Evolutionary conservation across 1,284 basidiomycete genomes (phyloP), one percentile per base, ranked within the genome.

Genomic region (Lentinus polychrous): DNA sequence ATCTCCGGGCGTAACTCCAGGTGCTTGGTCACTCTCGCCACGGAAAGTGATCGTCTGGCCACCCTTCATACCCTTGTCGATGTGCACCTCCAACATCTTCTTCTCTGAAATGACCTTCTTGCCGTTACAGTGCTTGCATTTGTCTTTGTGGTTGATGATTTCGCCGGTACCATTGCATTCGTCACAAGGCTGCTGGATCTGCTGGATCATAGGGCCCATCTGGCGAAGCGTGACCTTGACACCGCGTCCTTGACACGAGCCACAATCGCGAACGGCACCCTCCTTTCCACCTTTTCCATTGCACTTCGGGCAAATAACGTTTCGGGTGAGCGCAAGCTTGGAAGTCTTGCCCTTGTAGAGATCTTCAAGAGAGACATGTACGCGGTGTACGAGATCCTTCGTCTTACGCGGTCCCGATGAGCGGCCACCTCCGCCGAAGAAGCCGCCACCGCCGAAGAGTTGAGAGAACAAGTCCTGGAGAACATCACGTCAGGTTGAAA

Each of bases 181-280:
- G 63, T 88, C 83, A 73, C 96, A 99, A 45, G 85, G 79, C 56
- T 93, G 90, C 67, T 99, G 96, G 61, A 99, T 91, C 71, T 99
- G 96, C 72, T 99, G 96, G 60, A 99, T 93, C 96, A 99, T 99
- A 14, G 96, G 96, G 33, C 96, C 96, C 80, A 96, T 87, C 69
- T 98, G 95, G 53, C 96, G 89, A 52, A 98, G 74, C 49, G 88
- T 91, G 60, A 98, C 72, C 68, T 88, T 91, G 72, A 96, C 73
- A 66, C 96, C 96, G 60, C 93, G 91, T 57, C 96, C 96, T 60
- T 75, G 79, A 74, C 96, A 99, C 17, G 75, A 66, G 43, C 68
- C 60, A 69, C 96, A 99, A 42, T 75, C 66, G 66, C 85, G 83
- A 52, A 97, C 93, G 27, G 95, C 87, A 50, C 95, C 95, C 38